Conservation (phyloP, 495 filamentous ascomycete species). For the Hypoxylon crocopeplum region DNA sequence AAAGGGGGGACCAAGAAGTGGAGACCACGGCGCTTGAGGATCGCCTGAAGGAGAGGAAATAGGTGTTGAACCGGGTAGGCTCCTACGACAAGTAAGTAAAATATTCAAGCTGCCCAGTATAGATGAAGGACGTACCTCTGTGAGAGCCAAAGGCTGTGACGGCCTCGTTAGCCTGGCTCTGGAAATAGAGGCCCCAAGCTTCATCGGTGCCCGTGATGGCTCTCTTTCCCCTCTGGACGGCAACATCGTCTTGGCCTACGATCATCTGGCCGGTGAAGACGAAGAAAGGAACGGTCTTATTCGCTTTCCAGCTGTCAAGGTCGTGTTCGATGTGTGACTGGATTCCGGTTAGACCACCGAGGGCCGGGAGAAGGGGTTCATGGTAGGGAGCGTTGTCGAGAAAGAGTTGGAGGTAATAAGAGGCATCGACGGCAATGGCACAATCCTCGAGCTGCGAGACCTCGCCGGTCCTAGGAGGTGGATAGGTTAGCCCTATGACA, state of each 20-base stretch:
- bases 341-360: slow-evolving; percentile 87
- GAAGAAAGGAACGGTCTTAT: slow-evolving; percentile 75
- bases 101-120: not conserved
- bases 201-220: slow-evolving; percentile 58
- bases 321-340: slow-evolving; percentile 74
- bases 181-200: slow-evolving; percentile 89
- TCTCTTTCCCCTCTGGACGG: slow-evolving; percentile 52
- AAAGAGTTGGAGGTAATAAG: slow-evolving; percentile 81
- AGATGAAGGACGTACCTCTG: slow-evolving; percentile 64
- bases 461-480: slow-evolving; percentile 39
- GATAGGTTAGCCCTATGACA: slow-evolving; percentile 2
- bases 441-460: slow-evolving; percentile 67
- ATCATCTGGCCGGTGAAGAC: slow-evolving; percentile 88
- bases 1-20: slow-evolving; percentile 90
- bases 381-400: slow-evolving; percentile 69
- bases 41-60: slow-evolving; percentile 75
- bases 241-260: slow-evolving; percentile 68
- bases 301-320: slow-evolving; percentile 68
- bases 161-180: slow-evolving; percentile 76
- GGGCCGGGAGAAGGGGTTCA: slow-evolving; percentile 86
- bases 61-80: slow-evolving; percentile 66
- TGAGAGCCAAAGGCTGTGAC: slow-evolving; percentile 78
- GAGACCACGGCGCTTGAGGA: slow-evolving; percentile 71
- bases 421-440: slow-evolving; percentile 85
- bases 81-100: slow-evolving; percentile 49